phyloP scores from a whole-genome alignment of 140 eudicot species.

The Flaveria floridana region DNA sequence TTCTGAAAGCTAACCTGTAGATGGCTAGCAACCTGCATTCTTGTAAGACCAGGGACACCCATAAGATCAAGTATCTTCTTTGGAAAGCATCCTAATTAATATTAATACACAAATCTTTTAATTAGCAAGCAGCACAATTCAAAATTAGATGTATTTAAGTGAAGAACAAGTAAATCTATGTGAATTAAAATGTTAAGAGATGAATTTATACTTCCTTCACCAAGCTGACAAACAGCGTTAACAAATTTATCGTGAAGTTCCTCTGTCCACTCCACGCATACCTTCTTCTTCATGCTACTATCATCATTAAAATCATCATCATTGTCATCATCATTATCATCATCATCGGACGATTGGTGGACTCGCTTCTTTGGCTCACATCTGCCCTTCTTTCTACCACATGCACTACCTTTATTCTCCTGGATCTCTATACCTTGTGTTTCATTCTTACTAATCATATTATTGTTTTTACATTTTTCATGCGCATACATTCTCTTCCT shows the following conservation, averaged over 20 bases:
- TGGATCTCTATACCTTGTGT: background rate
- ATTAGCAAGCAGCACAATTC: too few species aligned
- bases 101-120: constrained; percentile 1
- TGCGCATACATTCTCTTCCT: constrained; percentile 23
- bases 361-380: background rate
- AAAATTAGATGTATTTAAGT: background rate
- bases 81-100: constrained; percentile 49
- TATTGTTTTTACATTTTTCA: background rate
- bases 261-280: constrained; percentile 48
- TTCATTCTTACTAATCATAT: background rate
- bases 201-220: constrained; percentile 47
- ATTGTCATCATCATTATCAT: background rate
- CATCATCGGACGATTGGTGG: constrained; percentile 6
- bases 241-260: constrained; percentile 53
- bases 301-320: constrained; percentile 4
- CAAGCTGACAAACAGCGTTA: constrained; percentile 41
- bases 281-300: constrained; percentile 30
- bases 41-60: constrained; percentile 59
- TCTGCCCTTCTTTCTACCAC: constrained; percentile 10
- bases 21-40: constrained; percentile 64
- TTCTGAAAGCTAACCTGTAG: constrained; percentile 45
- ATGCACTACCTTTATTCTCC: background rate
- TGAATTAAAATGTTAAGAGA: background rate
- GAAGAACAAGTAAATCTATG: background rate
- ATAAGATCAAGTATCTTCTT: constrained; percentile 45